Evolutionary conservation across 2,329 filamentous ascomycete species (phyloP), one percentile per base, ranked within the genome.

Genomic region (Graphilbum ipis-grandicollis): DNA sequence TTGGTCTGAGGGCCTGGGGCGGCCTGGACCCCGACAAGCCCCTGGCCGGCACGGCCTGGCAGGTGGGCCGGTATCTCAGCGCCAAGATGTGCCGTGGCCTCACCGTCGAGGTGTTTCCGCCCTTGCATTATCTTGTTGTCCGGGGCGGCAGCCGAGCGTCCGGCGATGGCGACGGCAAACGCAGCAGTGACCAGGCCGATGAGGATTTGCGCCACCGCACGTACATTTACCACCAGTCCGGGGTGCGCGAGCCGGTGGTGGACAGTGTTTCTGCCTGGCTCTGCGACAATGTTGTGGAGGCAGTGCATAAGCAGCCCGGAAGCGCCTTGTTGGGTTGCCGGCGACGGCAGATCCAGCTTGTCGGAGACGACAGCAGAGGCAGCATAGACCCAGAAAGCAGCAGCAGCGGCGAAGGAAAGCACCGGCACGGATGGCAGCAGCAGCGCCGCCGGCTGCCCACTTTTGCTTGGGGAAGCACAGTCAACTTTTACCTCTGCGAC

Each of bases 11-110:
- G 15, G 50, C 50, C 3, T 32, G 46, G 4, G 53, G 49, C 5
- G 56, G 56, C 4, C 39, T 54, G 19, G 45, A 48, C 14, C 45
- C 46, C 3, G 50, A 52, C 5, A 37, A 46, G 0, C 25, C 25
- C 6, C 26, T 58, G 5, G 47, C 52, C 23, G 56, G 56, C 12
- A 47, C 50, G 19, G 45, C 43, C 34, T 59, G 56, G 56, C 47
- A 51, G 26, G 41, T 46, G 3, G 40, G 43, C 9, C 48, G 48
- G 19, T 38, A 53, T 28, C 42, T 44, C 31, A 35, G 38, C 18
- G 33, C 36, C 9, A 57, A 54, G 55, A 44, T 55, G 14, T 56
- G 51, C 34, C 49, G 49, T 2, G 46, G 49, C 40, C 39, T 59
- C n/a, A 34, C 40, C 9, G 43, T 56, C 21, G 42, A 49, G 29